phyloP scores from a whole-genome alignment of 2,329 filamentous ascomycete genomes.

The Cytospora piceae region DNA sequence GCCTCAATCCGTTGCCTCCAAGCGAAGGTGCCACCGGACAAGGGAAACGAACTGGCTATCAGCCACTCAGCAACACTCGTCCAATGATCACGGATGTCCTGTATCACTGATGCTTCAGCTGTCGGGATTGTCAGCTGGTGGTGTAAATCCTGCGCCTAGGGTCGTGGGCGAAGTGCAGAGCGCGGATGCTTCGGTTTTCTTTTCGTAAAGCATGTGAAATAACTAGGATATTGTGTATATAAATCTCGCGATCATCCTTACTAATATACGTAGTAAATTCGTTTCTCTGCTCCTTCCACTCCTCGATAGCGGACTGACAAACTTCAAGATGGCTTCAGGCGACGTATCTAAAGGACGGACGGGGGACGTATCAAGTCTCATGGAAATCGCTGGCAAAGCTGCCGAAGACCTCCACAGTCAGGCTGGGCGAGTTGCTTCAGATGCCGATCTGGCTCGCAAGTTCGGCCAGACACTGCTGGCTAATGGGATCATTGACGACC shows the following conservation, averaged over 20 bases:
- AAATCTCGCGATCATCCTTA: neutral
- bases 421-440: slow-evolving; percentile 2
- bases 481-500: slow-evolving; percentile 8
- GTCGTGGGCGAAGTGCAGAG: neutral
- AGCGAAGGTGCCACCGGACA: neutral
- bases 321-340: slow-evolving; percentile 5
- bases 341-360: neutral
- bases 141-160: neutral
- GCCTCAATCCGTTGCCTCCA: neutral
- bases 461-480: slow-evolving; percentile 4
- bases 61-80: neutral
- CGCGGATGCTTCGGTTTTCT: neutral
- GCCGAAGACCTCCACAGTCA: slow-evolving; percentile 9
- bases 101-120: neutral
- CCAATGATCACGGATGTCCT: neutral
- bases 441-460: neutral
- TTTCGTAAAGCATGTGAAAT: neutral
- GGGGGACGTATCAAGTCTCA: neutral
- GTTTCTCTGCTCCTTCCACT: neutral
- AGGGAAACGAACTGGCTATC: neutral
- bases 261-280: neutral
- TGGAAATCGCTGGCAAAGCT: slow-evolving; percentile 16
- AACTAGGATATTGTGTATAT: neutral
- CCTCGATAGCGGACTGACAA: neutral
- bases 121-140: neutral